Evolutionary conservation across 148 eudicot genomes (phyloP), one percentile per base, ranked within the genome.

Genomic region (Drosera capensis): DNA sequence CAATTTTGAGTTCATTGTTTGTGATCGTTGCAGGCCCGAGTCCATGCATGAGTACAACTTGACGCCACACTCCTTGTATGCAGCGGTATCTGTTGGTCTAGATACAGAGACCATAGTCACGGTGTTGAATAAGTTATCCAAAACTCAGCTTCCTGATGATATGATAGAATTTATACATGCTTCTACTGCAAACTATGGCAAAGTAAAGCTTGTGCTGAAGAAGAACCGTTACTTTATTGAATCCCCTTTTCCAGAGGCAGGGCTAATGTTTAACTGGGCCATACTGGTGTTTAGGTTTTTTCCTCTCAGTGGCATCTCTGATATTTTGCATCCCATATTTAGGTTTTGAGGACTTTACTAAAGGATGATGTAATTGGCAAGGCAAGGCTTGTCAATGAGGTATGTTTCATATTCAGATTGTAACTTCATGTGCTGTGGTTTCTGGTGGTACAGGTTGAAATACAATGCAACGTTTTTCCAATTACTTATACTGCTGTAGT

Each of bases 181-280:
- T 29, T 81, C 99, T 13, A 90, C 94, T 40, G 88, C 99, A 26
- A 90, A 90, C 60, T 90, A 85, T 58, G 99, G 99, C 15, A 85
- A 90, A 81, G 99, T 90, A 49, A 90, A 85, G 80, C 85, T 85
- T 42, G 95, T 90, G 28, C 82, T 90, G 8, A 90, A 90, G 82
- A 90, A 90, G 73, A 90, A 90, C 48, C 79, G 86, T 11, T 90
- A 90, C 59, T 72, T 85, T 17, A 72, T 90, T 14, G 99, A 90
- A 64, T 90, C 99, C 30, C 93, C 95, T 45, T 90, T 73, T 54
- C 94, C 85, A 5, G 99, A 90, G 94, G 95, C 70, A 69, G 69
- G 70, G 22, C 16, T 37, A 26, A 20, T 8, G 36, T 23, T 17
- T 9, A 1, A 13, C 45, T 7, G 11, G 9, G 8, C 20, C 7